These are phyloP conservation scores for Delonix regia DNA, from an alignment of 306 rosid genomes.

Conservation along the genomic window DNA sequence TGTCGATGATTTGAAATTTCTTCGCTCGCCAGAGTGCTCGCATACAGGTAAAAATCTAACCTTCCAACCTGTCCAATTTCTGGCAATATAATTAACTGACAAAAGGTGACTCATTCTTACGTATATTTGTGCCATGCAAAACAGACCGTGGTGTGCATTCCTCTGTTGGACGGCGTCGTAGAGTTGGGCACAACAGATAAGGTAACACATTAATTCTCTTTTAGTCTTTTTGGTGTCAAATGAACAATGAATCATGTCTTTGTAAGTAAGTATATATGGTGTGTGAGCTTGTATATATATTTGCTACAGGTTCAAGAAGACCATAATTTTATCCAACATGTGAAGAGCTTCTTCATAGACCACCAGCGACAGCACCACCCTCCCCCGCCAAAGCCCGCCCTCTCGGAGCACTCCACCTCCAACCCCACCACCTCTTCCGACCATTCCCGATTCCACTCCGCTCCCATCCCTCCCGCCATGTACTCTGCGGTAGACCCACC, in stretches of 20 bases:
- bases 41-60: slow-evolving; percentile 59
- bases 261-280: background rate
- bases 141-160: slow-evolving; percentile 96
- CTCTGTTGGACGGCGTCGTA: slow-evolving; percentile 85
- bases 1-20: slow-evolving; percentile 11
- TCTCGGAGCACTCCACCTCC: slow-evolving; percentile 89
- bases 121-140: slow-evolving; percentile 8
- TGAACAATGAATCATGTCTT: background rate
- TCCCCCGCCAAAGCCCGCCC: slow-evolving; percentile 74
- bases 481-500: slow-evolving; percentile 32
- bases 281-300: background rate
- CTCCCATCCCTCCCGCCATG: background rate
- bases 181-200: slow-evolving; percentile 81
- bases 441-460: slow-evolving; percentile 7
- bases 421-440: slow-evolving; percentile 69
- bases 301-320: slow-evolving; percentile 70
- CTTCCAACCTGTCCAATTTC: background rate
- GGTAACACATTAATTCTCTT: slow-evolving; percentile 40
- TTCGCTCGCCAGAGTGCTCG: slow-evolving; percentile 72
- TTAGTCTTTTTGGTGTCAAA: background rate
- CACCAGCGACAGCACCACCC: slow-evolving; percentile 44
- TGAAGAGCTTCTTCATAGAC: slow-evolving; percentile 67
- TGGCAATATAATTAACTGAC: background rate
- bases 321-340: slow-evolving; percentile 63
- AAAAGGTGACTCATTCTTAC: background rate